Evolutionary conservation across 768 basidiomycete genomes (phyloP).

Genomic region (Pisolithus sp.): DNA sequence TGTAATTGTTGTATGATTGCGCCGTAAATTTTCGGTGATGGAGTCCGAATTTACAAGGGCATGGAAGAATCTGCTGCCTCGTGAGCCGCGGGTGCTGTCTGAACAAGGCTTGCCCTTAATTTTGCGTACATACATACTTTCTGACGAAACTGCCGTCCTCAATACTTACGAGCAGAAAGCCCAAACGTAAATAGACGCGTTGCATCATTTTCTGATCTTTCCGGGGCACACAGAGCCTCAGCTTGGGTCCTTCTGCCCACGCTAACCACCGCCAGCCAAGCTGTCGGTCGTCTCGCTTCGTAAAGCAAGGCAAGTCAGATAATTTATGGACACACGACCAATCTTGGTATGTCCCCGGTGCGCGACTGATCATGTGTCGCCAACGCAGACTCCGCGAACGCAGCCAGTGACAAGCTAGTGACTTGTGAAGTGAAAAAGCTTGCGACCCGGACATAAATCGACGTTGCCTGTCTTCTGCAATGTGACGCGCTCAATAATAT

Average conservation of each 20-base stretch:
- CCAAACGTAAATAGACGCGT: constrained; percentile 22
- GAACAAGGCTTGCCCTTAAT: constrained; percentile 6
- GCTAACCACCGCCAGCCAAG: neutral
- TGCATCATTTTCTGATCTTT: constrained; percentile 14
- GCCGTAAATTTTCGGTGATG: neutral
- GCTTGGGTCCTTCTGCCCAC: constrained; percentile 2
- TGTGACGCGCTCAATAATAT: constrained; percentile 2
- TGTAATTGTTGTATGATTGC: neutral
- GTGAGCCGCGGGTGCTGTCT: constrained; percentile 10
- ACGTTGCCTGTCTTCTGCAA: constrained; percentile 6
- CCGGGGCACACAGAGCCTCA: constrained; percentile 8
- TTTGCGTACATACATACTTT: constrained; percentile 2
- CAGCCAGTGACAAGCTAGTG: no score
- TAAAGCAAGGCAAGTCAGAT: neutral
- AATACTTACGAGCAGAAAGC: constrained; percentile 7
- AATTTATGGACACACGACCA: constrained; percentile 6
- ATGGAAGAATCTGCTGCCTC: constrained; percentile 2
- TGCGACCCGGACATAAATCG: constrained; percentile 15
- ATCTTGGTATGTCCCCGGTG: constrained; percentile 10
- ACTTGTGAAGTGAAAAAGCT: no score
- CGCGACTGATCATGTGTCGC: constrained; percentile 4
- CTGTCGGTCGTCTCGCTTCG: constrained; percentile 1
- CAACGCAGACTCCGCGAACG: constrained; percentile 18
- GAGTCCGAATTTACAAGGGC: neutral
- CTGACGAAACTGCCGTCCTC: constrained; percentile 5